These are phyloP conservation scores for Omphalea diandra DNA, from an alignment of 441 rosid genomes.

Conservation along the genomic window DNA sequence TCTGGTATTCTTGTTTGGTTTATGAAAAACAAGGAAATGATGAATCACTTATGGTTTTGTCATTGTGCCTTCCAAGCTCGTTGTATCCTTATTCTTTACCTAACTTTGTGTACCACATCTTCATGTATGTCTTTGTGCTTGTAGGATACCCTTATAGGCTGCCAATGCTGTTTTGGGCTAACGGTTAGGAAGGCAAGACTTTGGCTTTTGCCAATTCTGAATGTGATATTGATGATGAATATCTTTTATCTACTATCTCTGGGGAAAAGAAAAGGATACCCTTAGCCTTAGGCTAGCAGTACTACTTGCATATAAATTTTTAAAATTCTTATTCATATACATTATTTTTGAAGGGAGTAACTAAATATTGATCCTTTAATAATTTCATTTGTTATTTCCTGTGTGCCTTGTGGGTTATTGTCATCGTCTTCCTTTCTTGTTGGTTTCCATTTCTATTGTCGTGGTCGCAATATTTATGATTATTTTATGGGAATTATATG, in stretches of 20 bases:
- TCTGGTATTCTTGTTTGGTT: too few relatives aligned
- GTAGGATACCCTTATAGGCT: neutral
- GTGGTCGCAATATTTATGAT: neutral
- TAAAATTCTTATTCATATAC: too few relatives aligned
- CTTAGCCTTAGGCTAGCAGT: neutral
- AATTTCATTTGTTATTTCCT: too few relatives aligned
- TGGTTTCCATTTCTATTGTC: neutral
- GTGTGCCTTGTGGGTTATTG: too few relatives aligned
- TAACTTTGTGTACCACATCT: too few relatives aligned
- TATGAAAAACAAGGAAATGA: neutral
- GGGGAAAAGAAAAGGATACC: too few relatives aligned
- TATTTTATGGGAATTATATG: slow-evolving; percentile 8
- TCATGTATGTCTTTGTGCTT: neutral
- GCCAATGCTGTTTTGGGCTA: too few relatives aligned
- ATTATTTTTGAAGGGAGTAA: neutral
- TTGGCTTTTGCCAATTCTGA: too few relatives aligned
- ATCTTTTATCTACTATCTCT: too few relatives aligned
- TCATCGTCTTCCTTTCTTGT: neutral
- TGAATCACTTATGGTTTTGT: neutral
- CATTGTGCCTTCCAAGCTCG: neutral
- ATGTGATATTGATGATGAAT: too few relatives aligned
- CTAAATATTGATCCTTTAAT: neutral
- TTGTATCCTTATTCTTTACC: too few relatives aligned
- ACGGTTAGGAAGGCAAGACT: too few relatives aligned
- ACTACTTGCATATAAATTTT: neutral